Percentiles rank a stretch among this genome's conserved stretches.
These are phyloP conservation scores for Galerina sulciceps DNA, from an alignment of 768 basidiomycete species.

Conservation along the genomic window DNA sequence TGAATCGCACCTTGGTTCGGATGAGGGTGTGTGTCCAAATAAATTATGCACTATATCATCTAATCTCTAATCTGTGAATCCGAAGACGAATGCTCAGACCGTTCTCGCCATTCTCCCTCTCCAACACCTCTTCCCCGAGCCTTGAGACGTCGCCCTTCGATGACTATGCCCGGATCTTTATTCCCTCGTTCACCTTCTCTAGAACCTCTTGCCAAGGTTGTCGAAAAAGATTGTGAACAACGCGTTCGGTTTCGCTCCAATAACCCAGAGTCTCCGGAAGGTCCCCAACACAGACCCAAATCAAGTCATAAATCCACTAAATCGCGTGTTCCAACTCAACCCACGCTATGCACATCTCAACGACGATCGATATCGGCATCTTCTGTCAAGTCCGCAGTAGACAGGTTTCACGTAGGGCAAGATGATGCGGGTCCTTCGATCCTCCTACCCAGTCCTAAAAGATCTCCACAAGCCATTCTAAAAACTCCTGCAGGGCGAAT, in stretches of 20 bases:
- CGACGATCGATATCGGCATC: constrained; percentile 37
- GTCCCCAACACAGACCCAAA: background rate
- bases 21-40: constrained; percentile 7
- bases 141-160: constrained; percentile 44
- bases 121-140: constrained; percentile 31
- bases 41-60: background rate
- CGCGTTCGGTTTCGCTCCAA: constrained; percentile 44
- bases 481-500: background rate
- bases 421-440: constrained; percentile 58
- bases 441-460: constrained; percentile 48
- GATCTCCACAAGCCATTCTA: constrained; percentile 32
- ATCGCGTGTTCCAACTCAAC: background rate
- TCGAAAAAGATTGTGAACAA: constrained; percentile 25
- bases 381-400: constrained; percentile 53
- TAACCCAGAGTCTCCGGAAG: background rate
- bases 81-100: background rate
- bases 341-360: constrained; percentile 7
- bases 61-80: background rate
- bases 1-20: background rate
- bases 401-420: constrained; percentile 47
- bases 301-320: background rate
- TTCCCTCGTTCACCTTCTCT: constrained; percentile 76
- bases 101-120: constrained; percentile 27
- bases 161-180: constrained; percentile 81
- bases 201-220: constrained; percentile 46